Evolutionary conservation across 2,329 filamentous ascomycete genomes (phyloP).

Genomic region (Epichloe glyceriae): DNA sequence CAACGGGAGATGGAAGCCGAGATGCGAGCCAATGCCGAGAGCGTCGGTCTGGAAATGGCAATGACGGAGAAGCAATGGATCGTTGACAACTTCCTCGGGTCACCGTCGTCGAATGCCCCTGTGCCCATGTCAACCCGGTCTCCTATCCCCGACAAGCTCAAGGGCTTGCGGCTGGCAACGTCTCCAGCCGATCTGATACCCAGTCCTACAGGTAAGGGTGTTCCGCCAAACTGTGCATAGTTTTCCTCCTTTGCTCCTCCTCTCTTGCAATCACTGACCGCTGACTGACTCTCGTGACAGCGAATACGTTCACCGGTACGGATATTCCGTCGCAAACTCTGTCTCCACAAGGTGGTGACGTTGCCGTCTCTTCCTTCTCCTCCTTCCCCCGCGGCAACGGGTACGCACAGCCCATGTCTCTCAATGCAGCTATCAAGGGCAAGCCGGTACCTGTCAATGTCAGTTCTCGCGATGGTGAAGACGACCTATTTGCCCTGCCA

Average conservation of each 20-base stretch:
- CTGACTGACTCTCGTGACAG: constrained; percentile 8
- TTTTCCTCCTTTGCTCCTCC: background rate
- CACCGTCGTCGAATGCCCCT: constrained; percentile 15
- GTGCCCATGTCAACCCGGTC: constrained; percentile 43
- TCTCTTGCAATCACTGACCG: background rate
- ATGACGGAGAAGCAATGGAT: constrained; percentile 78
- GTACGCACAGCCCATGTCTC: constrained; percentile 17
- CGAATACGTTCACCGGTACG: constrained; percentile 22
- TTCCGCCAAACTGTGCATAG: background rate
- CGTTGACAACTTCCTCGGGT: constrained; percentile 52
- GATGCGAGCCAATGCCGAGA: constrained; percentile 61
- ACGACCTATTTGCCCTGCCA: constrained; percentile 77
- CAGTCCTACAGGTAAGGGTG: constrained; percentile 35
- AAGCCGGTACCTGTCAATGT: constrained; percentile 10
- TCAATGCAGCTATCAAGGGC: constrained; percentile 19
- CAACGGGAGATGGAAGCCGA: constrained; percentile 66
- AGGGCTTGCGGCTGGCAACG: constrained; percentile 65
- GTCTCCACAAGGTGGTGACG: constrained; percentile 19
- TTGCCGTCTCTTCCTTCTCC: constrained; percentile 24
- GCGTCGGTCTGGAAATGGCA: constrained; percentile 74
- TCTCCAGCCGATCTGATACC: constrained; percentile 50
- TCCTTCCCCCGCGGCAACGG: constrained; percentile 14
- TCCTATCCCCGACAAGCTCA: constrained; percentile 62
- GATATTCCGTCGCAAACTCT: constrained; percentile 21
- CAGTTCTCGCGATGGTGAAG: constrained; percentile 33